Base-by-base conservation (phyloP, 192 early-diverging fungal genomes). In the Linnemannia hyalina region DNA sequence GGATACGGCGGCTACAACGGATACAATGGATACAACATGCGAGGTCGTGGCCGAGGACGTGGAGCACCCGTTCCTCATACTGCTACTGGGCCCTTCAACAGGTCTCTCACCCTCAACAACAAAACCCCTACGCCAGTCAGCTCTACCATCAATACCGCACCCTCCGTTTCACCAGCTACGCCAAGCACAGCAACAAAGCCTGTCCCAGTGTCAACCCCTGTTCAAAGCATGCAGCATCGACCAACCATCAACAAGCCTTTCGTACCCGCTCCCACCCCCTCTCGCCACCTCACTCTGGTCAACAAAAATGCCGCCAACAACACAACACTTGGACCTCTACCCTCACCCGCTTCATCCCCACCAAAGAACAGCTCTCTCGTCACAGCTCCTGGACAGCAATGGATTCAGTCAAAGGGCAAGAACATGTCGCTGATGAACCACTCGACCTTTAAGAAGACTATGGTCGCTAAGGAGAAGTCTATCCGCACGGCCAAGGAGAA, bases 371-470 rank as follows among this genome's bases (percentile, higher is more conserved):
- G 26, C 36, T 4, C 29, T 11, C 10, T 32, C 4, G 26, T 15
- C 13, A 26, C 60, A 13, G 41, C 52, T 68, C 63, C 63, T 18
- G 68, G 76, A 46, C 75, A 79, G 20, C 84, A 86, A 40, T 86
- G 84, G 84, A 86, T 86, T 47, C 84, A 86, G 46, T 77, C 79
- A 32, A 86, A 86, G 47, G 63, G 70, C 70, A 86, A 86, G 29
- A 86, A 86, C 41, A 77, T 86, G 75, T 86, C 84, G 0, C 22
- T 86, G 63, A 86, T 86, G 84, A 86, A 81, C 76, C 70, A 75
- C 6, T 46, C 42, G 13, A 81, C 84, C 2, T 86, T 77, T n/a
- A 73, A 81, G 55, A 86, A 86, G 76, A 86, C 84, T 35, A 86
- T 86, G 84, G 84, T 32, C 4, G 84, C 84, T 2, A 86, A 86